Conservation (phyloP, 495 filamentous ascomycete genomes). For the Penicillium steckii region DNA sequence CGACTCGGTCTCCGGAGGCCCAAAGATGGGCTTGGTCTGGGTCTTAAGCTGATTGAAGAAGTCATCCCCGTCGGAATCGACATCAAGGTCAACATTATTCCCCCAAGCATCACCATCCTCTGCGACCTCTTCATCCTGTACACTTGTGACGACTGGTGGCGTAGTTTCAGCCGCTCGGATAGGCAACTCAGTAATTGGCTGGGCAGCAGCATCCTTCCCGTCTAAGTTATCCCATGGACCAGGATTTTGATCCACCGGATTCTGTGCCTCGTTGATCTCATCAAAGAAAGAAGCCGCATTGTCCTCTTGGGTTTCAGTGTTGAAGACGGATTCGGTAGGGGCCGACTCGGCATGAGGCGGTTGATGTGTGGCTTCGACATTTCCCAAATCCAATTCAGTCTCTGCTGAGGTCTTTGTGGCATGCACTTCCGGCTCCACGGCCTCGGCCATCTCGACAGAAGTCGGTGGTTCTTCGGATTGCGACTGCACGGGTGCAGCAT, state of each 20-base stretch:
- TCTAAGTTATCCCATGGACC: neutral
- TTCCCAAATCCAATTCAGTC: neutral
- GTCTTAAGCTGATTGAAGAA: conserved; percentile 51
- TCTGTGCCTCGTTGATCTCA: neutral
- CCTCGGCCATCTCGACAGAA: neutral
- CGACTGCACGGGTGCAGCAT: neutral
- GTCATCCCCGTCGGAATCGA: conserved; percentile 43
- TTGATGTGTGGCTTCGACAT: neutral
- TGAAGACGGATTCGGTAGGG: neutral
- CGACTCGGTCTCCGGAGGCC: conserved; percentile 44
- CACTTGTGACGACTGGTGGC: neutral
- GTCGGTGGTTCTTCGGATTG: neutral
- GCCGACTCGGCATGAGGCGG: neutral
- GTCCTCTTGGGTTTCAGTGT: neutral
- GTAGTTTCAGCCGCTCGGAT: neutral
- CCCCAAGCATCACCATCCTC: conserved; percentile 31
- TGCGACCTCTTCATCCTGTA: neutral
- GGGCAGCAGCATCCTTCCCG: neutral
- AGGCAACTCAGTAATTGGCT: neutral
- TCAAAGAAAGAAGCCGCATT: neutral
- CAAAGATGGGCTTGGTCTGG: conserved; percentile 47
- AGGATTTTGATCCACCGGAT: neutral
- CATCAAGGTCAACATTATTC: conserved; percentile 24
- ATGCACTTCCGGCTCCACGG: neutral
- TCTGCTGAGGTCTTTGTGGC: neutral